Percentiles rank a stretch among this genome's conserved stretches.
Conservation (phyloP, 2,329 filamentous ascomycete genomes). For the Botryosphaeria agaves region DNA sequence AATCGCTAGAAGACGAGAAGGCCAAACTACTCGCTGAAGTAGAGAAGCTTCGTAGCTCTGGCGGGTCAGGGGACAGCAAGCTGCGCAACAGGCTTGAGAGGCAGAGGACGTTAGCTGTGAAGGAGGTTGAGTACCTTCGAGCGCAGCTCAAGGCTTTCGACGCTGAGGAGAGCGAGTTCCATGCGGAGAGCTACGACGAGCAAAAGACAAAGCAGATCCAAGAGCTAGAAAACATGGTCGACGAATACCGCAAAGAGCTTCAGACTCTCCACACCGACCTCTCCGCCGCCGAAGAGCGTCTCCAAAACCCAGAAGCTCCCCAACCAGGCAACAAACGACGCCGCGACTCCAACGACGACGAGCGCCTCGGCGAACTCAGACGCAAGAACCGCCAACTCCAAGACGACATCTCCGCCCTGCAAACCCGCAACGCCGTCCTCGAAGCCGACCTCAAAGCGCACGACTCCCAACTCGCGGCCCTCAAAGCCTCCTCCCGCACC, state of each 20-base stretch:
- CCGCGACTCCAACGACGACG: constrained; percentile 37
- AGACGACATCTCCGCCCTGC: constrained; percentile 51
- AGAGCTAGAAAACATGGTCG: constrained; percentile 71
- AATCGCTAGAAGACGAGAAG: constrained; percentile 53
- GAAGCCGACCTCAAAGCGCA: constrained; percentile 59
- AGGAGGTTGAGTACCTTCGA: constrained; percentile 86
- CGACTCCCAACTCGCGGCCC: constrained; percentile 51
- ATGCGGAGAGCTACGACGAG: constrained; percentile 62
- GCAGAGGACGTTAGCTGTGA: constrained; percentile 68
- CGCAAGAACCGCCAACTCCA: constrained; percentile 79
- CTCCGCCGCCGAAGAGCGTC: constrained; percentile 38
- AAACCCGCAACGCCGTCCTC: constrained; percentile 53
- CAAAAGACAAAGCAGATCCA: constrained; percentile 57
- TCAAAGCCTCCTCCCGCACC: constrained; percentile 53
- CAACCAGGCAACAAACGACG: constrained; percentile 44
- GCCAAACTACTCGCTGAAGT: constrained; percentile 46
- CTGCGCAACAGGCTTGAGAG: constrained; percentile 62
- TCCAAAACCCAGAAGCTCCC: constrained; percentile 20
- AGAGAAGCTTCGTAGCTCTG: constrained; percentile 44
- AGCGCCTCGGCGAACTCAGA: constrained; percentile 66
- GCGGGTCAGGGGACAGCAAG: constrained; percentile 39
- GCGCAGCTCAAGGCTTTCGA: constrained; percentile 81
- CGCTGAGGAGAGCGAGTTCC: constrained; percentile 72
- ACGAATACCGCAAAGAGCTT: constrained; percentile 70
- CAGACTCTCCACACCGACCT: constrained; percentile 58